Evolutionary conservation across 371 early-diverging fungal species (phyloP).

Genomic region (Mucor irregularis): DNA sequence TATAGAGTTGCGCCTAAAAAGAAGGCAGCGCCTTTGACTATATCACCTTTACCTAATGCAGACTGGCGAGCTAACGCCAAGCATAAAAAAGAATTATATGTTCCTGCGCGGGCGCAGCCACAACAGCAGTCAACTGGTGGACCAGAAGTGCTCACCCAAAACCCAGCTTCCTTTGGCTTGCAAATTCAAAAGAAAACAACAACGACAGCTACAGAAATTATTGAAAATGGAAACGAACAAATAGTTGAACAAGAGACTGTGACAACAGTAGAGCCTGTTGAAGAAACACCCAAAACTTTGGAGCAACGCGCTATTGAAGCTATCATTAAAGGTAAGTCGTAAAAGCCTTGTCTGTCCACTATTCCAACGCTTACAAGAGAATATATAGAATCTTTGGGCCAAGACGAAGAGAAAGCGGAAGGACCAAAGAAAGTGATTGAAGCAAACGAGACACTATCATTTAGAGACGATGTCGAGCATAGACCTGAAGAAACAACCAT

Average conservation of each 20-base stretch:
- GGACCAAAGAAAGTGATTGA: constrained; percentile 50
- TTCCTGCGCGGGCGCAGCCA: constrained; percentile 33
- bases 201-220: neutral
- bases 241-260: constrained; percentile 5
- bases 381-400: constrained; percentile 49
- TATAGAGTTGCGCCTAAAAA: constrained; percentile 47
- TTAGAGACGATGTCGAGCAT: constrained; percentile 49
- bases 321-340: constrained; percentile 53
- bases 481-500: constrained; percentile 66
- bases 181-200: constrained; percentile 31
- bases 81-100: constrained; percentile 43
- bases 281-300: constrained; percentile 36
- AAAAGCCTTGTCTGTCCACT: too few relatives aligned
- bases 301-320: constrained; percentile 63
- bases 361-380: too few relatives aligned
- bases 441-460: constrained; percentile 49
- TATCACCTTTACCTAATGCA: constrained; percentile 49
- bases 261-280: constrained; percentile 4
- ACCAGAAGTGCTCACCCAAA: constrained; percentile 18
- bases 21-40: constrained; percentile 41
- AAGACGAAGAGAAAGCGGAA: constrained; percentile 43
- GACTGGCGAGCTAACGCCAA: constrained; percentile 50
- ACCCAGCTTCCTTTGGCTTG: constrained; percentile 24
- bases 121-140: neutral
- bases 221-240: neutral